Evolutionary conservation across 441 rosid species (phyloP).

Genomic region (Bruguiera hainesii): DNA sequence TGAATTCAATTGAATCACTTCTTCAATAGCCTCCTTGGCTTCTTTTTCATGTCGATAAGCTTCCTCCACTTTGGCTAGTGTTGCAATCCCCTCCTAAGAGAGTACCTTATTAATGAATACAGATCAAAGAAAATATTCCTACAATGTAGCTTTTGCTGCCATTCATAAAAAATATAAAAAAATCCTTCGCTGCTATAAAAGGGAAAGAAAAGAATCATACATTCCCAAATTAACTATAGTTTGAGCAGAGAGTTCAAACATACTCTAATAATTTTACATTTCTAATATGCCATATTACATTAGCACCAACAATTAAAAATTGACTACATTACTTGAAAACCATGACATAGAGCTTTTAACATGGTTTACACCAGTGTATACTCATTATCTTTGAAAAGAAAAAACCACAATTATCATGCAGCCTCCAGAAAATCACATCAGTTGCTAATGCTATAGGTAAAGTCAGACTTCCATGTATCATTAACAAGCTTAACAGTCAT

Average conservation of each 20-base stretch:
- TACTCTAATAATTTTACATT: not conserved
- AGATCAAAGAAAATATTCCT: not conserved
- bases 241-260: too few relatives aligned
- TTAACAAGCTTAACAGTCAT: too few relatives aligned
- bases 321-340: not conserved
- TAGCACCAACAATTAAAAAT: not conserved
- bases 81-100: slow-evolving; percentile 58
- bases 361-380: not conserved
- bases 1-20: slow-evolving; percentile 48
- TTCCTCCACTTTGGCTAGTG: slow-evolving; percentile 79
- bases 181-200: not conserved
- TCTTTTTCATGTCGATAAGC: slow-evolving; percentile 63
- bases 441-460: too few relatives aligned
- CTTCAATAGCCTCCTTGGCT: slow-evolving; percentile 69
- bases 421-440: not conserved
- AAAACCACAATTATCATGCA: not conserved
- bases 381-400: not conserved
- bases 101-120: not conserved
- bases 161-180: not conserved
- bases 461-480: too few relatives aligned
- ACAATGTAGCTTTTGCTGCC: not conserved
- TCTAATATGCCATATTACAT: not conserved
- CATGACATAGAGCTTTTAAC: not conserved
- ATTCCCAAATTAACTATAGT: not conserved
- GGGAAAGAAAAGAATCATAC: not conserved